These are phyloP conservation scores for Aureobasidium leucospermi DNA, from an alignment of 2,329 filamentous ascomycete species.

Conservation along the genomic window DNA sequence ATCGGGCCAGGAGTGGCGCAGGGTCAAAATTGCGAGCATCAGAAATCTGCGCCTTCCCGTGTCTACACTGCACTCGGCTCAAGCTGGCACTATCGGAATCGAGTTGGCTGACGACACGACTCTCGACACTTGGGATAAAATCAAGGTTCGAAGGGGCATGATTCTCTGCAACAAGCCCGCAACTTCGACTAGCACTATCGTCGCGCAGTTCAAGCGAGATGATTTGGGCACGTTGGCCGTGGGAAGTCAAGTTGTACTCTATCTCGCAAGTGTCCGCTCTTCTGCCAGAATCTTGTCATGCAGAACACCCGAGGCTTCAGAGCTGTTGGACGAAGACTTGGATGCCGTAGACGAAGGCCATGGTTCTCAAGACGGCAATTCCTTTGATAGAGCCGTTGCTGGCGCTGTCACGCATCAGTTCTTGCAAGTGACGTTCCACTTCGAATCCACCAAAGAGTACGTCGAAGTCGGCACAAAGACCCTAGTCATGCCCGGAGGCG, in stretches of 20 bases:
- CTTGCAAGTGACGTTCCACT: constrained; percentile 56
- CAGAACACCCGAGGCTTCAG: constrained; percentile 24
- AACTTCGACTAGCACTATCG: constrained; percentile 42
- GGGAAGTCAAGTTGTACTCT: constrained; percentile 70
- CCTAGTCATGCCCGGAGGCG: constrained; percentile 64
- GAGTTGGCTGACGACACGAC: constrained; percentile 41
- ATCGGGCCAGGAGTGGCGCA: constrained; percentile 64
- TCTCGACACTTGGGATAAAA: constrained; percentile 23
- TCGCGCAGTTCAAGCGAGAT: constrained; percentile 60
- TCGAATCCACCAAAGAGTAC: constrained; percentile 64
- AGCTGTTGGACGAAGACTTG: constrained; percentile 30
- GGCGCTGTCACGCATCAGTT: constrained; percentile 21
- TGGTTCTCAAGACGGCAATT: constrained; percentile 13
- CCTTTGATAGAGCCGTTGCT: constrained; percentile 19
- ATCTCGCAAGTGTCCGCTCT: constrained; percentile 79
- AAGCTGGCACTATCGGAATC: constrained; percentile 84
- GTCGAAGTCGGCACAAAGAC: constrained; percentile 64
- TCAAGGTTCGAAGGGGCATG: constrained; percentile 66
- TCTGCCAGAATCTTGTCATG: constrained; percentile 61
- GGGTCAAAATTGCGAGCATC: constrained; percentile 74
- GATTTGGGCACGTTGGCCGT: constrained; percentile 57
- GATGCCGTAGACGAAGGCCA: constrained; percentile 34
- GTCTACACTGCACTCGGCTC: constrained; percentile 63
- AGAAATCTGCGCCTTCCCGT: constrained; percentile 83
- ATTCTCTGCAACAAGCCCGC: constrained; percentile 59